Conservation (phyloP, 306 rosid species). For the Argentina anserina region DNA sequence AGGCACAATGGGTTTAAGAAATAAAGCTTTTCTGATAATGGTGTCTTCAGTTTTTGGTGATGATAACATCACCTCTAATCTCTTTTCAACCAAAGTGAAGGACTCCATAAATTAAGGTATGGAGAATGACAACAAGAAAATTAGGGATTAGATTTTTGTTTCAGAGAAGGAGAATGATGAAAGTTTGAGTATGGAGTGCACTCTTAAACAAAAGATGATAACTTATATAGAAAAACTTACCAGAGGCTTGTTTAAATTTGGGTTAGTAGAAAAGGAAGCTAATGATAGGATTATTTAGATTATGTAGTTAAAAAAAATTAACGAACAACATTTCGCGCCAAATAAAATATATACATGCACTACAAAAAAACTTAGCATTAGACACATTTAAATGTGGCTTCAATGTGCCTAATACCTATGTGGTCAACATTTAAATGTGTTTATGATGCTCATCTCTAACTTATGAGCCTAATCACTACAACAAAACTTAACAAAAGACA, state of each 20-base stretch:
- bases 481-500: too few species aligned
- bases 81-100: slow-evolving; percentile 25
- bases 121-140: background rate
- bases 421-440: too few species aligned
- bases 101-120: background rate
- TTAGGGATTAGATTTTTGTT: background rate
- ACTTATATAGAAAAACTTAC: too few species aligned
- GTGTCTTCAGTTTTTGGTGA: slow-evolving; percentile 27
- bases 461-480: background rate
- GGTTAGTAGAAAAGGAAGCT: background rate
- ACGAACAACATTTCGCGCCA: background rate
- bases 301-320: too few species aligned
- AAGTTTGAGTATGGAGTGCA: background rate
- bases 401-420: too few species aligned
- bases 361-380: too few species aligned
- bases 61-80: slow-evolving; percentile 43
- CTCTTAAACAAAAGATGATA: background rate
- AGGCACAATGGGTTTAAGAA: too few species aligned
- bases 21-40: background rate
- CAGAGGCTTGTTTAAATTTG: background rate
- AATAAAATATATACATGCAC: too few species aligned
- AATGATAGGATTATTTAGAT: too few species aligned
- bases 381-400: too few species aligned
- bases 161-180: background rate
- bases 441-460: background rate